A percentile compares a stretch with the other conserved stretches of the same genome.
Evolutionary conservation across 371 early-diverging fungal species (phyloP).

Genomic region (Rhizopus delemar): DNA sequence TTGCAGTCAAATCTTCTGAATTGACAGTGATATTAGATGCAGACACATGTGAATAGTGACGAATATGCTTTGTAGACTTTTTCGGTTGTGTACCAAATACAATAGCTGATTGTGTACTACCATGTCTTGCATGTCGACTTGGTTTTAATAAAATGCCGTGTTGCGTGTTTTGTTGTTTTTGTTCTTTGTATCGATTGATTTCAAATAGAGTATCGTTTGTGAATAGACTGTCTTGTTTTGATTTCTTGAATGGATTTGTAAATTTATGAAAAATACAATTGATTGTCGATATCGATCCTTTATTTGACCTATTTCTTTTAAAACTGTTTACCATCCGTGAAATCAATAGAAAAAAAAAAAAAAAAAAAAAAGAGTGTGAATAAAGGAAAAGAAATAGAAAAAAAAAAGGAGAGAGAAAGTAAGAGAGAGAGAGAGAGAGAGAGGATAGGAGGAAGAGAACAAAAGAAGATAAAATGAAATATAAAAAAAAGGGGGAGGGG

Average conservation of each 20-base stretch:
- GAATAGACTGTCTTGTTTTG: slow-evolving; percentile 15
- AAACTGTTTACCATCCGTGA: slow-evolving; percentile 16
- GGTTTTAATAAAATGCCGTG: slow-evolving; percentile 4
- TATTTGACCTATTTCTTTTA: slow-evolving; percentile 22
- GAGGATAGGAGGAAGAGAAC: background rate
- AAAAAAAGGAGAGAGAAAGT: slow-evolving; percentile 1
- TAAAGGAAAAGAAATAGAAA: background rate
- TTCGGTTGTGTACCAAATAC: slow-evolving; percentile 4
- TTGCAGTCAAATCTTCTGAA: slow-evolving; percentile 48
- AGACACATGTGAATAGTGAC: slow-evolving; percentile 44
- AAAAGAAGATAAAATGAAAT: background rate
- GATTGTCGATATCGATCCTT: slow-evolving; percentile 11
- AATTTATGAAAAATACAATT: slow-evolving; percentile 12
- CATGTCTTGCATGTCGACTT: slow-evolving; percentile 1
- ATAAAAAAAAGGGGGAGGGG: slow-evolving; percentile 1
- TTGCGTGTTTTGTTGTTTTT: slow-evolving; percentile 9
- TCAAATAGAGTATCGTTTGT: slow-evolving; percentile 25
- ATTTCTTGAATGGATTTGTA: slow-evolving; percentile 12
- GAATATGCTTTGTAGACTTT: slow-evolving; percentile 24
- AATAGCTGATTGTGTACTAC: slow-evolving; percentile 12
- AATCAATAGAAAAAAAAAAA: slow-evolving; percentile 1
- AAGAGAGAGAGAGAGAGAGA: background rate
- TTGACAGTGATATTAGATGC: slow-evolving; percentile 47
- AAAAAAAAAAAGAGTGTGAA: background rate
- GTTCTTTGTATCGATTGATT: slow-evolving; percentile 23